phyloP scores from a whole-genome alignment of 805 yeast species.

The Pichia scutulata region DNA sequence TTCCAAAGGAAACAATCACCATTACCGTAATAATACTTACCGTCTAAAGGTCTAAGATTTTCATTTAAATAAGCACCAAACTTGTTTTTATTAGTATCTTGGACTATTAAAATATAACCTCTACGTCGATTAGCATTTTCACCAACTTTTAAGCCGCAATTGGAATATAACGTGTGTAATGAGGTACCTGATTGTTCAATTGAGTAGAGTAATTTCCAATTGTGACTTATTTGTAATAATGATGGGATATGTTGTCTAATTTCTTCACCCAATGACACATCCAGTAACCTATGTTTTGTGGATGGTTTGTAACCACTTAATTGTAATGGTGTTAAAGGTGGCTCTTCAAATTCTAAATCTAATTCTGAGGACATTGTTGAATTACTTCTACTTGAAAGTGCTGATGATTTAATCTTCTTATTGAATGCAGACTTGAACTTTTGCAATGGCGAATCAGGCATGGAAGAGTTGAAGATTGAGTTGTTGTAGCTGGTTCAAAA shows the following conservation, averaged over 20 bases:
- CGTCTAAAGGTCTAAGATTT: constrained; percentile 60
- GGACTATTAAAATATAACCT: constrained; percentile 71
- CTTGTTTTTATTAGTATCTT: constrained; percentile 52
- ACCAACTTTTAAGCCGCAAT: constrained; percentile 37
- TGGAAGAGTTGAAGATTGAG: not conserved
- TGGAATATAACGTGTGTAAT: constrained; percentile 63
- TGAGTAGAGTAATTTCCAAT: constrained; percentile 77
- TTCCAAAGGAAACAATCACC: constrained; percentile 95
- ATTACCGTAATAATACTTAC: constrained; percentile 76
- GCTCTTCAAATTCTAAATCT: constrained; percentile 10
- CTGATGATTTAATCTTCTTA: not conserved
- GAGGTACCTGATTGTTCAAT: constrained; percentile 91
- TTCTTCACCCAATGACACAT: constrained; percentile 58
- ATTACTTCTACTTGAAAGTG: not conserved
- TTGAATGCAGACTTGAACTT: constrained; percentile 1
- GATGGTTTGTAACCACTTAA: constrained; percentile 52
- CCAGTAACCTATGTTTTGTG: constrained; percentile 53
- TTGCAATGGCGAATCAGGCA: constrained; percentile 5
- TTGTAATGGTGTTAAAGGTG: constrained; percentile 48
- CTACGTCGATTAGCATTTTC: constrained; percentile 28
- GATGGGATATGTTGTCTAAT: constrained; percentile 68
- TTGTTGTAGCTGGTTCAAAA: not conserved
- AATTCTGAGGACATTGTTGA: not conserved
- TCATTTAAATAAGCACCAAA: constrained; percentile 83
- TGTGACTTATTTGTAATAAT: constrained; percentile 65